Percentiles rank a stretch among this genome's conserved stretches.
phyloP scores from a whole-genome alignment of 805 yeast species.

The Nakazawaea peltata region DNA sequence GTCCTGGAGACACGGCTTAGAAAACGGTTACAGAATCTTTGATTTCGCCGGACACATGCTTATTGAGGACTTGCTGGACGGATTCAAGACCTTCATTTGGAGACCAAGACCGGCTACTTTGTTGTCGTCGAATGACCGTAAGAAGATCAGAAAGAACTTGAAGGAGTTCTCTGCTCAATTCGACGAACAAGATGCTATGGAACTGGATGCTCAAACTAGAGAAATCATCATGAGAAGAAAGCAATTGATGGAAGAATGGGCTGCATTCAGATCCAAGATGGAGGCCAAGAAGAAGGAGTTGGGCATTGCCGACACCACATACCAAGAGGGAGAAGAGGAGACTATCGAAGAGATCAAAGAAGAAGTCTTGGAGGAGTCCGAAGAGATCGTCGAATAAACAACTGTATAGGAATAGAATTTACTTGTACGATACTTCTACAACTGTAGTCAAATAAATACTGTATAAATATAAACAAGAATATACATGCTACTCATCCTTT shows the following conservation, averaged over 20 bases:
- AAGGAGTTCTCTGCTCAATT: slow-evolving; percentile 86
- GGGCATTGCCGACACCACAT: slow-evolving; percentile 32
- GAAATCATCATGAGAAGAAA: slow-evolving; percentile 84
- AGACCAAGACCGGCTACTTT: slow-evolving; percentile 90
- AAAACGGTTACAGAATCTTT: slow-evolving; percentile 84
- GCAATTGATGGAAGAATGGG: slow-evolving; percentile 80
- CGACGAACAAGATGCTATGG: slow-evolving; percentile 94
- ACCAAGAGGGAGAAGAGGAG: slow-evolving; percentile 40
- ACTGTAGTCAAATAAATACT: not conserved
- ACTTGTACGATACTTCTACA: no score
- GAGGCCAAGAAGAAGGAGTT: slow-evolving; percentile 39
- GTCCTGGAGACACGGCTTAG: slow-evolving; percentile 72
- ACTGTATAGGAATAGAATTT: not conserved
- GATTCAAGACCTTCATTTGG: slow-evolving; percentile 88
- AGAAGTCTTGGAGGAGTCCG: slow-evolving; percentile 63
- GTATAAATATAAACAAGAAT: not conserved
- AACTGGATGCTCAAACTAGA: slow-evolving; percentile 85
- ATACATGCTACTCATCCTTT: slow-evolving; percentile 6
- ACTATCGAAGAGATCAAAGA: slow-evolving; percentile 74
- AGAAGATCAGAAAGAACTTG: slow-evolving; percentile 85
- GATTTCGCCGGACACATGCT: slow-evolving; percentile 75
- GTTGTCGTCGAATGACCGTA: slow-evolving; percentile 70
- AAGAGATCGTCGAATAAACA: slow-evolving; percentile 49
- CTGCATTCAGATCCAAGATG: slow-evolving; percentile 56
- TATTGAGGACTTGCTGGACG: slow-evolving; percentile 71